Evolutionary conservation across 768 basidiomycete species (phyloP), one percentile per base, ranked within the genome.

Genomic region (Tubosaeta sp.): DNA sequence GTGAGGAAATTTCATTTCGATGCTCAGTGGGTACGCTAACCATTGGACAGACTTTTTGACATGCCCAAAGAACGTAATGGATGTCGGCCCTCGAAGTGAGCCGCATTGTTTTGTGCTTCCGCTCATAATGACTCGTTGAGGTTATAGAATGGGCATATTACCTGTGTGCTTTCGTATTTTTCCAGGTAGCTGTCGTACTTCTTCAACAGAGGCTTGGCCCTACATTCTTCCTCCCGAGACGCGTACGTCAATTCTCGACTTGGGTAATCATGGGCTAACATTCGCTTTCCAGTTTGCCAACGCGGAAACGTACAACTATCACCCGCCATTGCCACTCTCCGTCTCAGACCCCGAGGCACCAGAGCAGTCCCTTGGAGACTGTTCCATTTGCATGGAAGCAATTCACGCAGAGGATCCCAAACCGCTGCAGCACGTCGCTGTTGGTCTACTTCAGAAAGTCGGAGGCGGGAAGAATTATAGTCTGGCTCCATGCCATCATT

Each of bases 351-450:
- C 86, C 0, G 90, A 93, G 64, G 77, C 87, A 2, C 83, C 85
- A 2, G 85, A 86, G 40, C 82, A 85, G 56, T 79, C 86, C 3
- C 71, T 91, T 14, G 91, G 89, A 7, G 90, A 94, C 63, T 96
- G 93, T 59, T 82, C 90, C 6, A 94, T 96, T 46, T 95, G 93
- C 61, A 94, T 95, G 90, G 93, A 95, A 51, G 78, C 82, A 5
- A 94, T 94, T 55, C 61, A 80, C 35, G 65, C 80, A 22, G 78
- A 82, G 39, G 70, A 76, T 39, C 61, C 69, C 6, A 60, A 72
- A 39, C 71, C 67, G 8, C 59, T 69, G 19, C 71, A 61, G 21
- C 68, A 66, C 35, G 65, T 69, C 18, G 61, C 69, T 18, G 66
- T 64, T n/a, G 70, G 76, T 22, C 61, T 83, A 31, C 52, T 68